Percentiles rank a stretch among this genome's conserved stretches.
Conservation (phyloP, 345 rosid species). For the Erodium maritimum region DNA sequence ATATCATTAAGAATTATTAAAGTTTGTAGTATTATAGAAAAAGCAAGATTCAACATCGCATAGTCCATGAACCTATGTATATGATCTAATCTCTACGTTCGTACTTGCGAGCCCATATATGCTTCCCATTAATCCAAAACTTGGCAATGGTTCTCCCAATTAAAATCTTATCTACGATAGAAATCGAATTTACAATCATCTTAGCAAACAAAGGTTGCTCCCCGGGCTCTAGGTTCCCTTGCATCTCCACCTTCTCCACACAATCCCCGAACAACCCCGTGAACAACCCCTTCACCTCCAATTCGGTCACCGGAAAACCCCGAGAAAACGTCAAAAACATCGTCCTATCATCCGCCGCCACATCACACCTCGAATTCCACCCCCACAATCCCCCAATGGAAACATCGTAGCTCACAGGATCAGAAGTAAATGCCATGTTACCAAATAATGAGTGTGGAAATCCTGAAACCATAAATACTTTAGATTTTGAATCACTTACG, state of each 20-base stretch:
- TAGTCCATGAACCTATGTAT: too few relatives aligned
- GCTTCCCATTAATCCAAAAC: conserved; percentile 56
- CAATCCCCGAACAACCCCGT: conserved; percentile 28
- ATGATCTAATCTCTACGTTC: too few relatives aligned
- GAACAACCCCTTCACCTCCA: conserved; percentile 41
- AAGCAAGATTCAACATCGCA: too few relatives aligned
- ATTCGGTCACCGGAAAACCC: conserved; percentile 42
- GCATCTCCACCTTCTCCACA: conserved; percentile 41
- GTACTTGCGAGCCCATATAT: conserved; percentile 54
- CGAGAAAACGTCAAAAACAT: conserved; percentile 53
- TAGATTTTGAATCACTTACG: conserved; percentile 8
- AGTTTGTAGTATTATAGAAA: too few relatives aligned
- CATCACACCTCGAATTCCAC: not conserved
- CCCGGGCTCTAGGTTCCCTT: conserved; percentile 20
- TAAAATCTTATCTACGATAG: conserved; percentile 21
- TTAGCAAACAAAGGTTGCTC: conserved; percentile 44
- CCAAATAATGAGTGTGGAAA: not conserved
- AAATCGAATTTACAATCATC: conserved; percentile 20
- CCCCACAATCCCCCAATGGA: not conserved
- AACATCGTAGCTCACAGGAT: not conserved
- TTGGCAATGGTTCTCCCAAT: conserved; percentile 25
- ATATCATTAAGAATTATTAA: too few relatives aligned
- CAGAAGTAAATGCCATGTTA: not conserved
- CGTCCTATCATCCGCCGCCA: conserved; percentile 36
- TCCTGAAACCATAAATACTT: not conserved